phyloP scores from a whole-genome alignment of 78 protist species.

The Dictyostelium capitatum region DNA sequence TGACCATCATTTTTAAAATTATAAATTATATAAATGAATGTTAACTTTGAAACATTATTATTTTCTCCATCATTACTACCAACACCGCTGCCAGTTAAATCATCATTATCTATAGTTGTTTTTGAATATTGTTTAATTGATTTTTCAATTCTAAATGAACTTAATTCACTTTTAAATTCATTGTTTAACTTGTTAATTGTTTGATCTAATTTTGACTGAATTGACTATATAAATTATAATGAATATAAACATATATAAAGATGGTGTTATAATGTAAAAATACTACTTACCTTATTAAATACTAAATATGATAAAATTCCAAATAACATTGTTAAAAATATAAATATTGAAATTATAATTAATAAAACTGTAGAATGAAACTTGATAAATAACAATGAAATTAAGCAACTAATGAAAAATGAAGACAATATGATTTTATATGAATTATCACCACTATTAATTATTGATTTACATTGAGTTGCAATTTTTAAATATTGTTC shows the following conservation, averaged over 20 bases:
- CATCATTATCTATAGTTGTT: not conserved
- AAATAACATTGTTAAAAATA: not conserved
- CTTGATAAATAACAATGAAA: not conserved
- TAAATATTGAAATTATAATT: not conserved
- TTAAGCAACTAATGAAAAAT: not conserved
- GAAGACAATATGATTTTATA: not conserved
- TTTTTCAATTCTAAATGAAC: not conserved
- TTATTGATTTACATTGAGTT: not conserved
- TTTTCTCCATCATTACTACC: no score
- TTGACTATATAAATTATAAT: not conserved
- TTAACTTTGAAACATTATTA: not conserved
- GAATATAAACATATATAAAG: no score
- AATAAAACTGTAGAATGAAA: not conserved
- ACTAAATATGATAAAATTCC: not conserved
- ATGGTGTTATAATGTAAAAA: no score
- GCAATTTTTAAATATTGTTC: not conserved
- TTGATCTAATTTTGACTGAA: not conserved
- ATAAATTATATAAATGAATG: not conserved
- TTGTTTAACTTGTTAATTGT: not conserved
- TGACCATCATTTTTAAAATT: conserved; percentile 4
- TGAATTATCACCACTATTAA: not conserved
- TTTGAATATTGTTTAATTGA: not conserved
- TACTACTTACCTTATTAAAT: not conserved
- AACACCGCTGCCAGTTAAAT: no score
- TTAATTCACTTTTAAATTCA: not conserved